A percentile compares a stretch with the other conserved stretches of the same genome.
Evolutionary conservation across 2,329 filamentous ascomycete species (phyloP).

Genomic region (Aspergillus fumigatus): DNA sequence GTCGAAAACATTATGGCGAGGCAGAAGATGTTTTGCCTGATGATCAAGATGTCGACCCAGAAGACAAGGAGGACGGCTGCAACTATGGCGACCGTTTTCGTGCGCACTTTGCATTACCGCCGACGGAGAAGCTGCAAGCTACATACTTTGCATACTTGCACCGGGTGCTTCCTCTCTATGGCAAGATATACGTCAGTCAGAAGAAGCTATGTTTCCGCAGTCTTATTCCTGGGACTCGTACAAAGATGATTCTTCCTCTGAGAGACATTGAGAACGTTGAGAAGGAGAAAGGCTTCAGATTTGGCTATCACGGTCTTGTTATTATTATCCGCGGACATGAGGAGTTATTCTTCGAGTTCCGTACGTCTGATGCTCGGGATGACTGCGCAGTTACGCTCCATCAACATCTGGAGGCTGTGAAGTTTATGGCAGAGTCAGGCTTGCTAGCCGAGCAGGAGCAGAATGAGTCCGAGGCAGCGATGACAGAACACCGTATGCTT

Average conservation of each 20-base stretch:
- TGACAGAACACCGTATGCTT: slow-evolving; percentile 74
- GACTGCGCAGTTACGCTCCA: slow-evolving; percentile 82
- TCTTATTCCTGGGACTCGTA: slow-evolving; percentile 79
- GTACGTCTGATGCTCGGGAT: slow-evolving; percentile 70
- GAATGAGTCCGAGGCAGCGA: slow-evolving; percentile 67
- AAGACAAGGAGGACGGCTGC: slow-evolving; percentile 52
- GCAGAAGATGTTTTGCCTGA: slow-evolving; percentile 62
- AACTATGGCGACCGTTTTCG: slow-evolving; percentile 67
- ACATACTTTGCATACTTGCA: slow-evolving; percentile 93
- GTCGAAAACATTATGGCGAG: slow-evolving; percentile 81
- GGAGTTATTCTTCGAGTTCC: slow-evolving; percentile 95
- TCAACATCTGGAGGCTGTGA: slow-evolving; percentile 67
- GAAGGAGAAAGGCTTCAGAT: slow-evolving; percentile 91
- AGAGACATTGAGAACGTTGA: slow-evolving; percentile 89
- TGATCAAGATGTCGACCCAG: slow-evolving; percentile 55
- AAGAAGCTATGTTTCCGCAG: slow-evolving; percentile 89
- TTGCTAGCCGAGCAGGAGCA: slow-evolving; percentile 64
- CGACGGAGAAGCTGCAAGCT: slow-evolving; percentile 75
- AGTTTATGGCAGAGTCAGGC: slow-evolving; percentile 66
- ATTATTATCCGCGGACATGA: slow-evolving; percentile 92
- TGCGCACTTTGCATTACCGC: slow-evolving; percentile 82
- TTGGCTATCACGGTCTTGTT: slow-evolving; percentile 85
- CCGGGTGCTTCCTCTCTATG: slow-evolving; percentile 84
- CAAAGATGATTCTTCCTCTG: slow-evolving; percentile 85
- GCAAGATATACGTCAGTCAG: slow-evolving; percentile 92